Evolutionary conservation across 1,139 yeast genomes (phyloP), one percentile per base, ranked within the genome.

Genomic region (Petasospora rhodanensis): DNA sequence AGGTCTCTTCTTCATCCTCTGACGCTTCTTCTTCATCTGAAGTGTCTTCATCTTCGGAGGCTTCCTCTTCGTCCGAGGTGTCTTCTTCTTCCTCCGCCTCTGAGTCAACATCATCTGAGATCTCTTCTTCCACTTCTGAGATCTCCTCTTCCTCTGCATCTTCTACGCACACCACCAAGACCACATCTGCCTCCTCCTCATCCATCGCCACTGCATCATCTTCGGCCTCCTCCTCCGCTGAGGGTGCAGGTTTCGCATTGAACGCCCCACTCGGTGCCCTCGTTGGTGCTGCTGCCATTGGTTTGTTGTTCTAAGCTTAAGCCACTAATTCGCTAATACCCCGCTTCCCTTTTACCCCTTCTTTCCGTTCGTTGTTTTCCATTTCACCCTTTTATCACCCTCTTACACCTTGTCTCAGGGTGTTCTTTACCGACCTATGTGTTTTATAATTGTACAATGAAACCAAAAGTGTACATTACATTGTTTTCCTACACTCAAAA

Each of bases 191-290:
- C 8, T 18, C 45, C 9, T 11, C 38, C 18, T 30, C 47, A 7
- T 16, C 36, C 17, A 10, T 32, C n/a, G 22, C 38, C 10, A 18
- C 37, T 7, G 8, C 34, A 11, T 22, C 21, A 16, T 18, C 32
- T 7, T 23, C 35, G 5, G 27, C 35, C 5, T 22, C 29, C 10
- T 25, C 31, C 12, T 16, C 34, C n/a, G 22, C 24, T 18, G 24
- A 47, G 19, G 63, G 48, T 45, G 59, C 51, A 30, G 66, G 52
- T 42, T 42, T 51, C 37, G 42, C 37, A 20, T 39, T 61, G 42
- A 51, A 48, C 27, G 54, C 61, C n/a, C 49, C 55, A 34, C 31
- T 51, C 12, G 54, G 56, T 34, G 59, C 58, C 18, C 29, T 54
- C 14, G 55, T 55, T 23, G 58, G 55, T 31, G 63, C 59, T 46